Conservation (phyloP, 2,329 filamentous ascomycete species). For the Acrocalymma vagum region DNA sequence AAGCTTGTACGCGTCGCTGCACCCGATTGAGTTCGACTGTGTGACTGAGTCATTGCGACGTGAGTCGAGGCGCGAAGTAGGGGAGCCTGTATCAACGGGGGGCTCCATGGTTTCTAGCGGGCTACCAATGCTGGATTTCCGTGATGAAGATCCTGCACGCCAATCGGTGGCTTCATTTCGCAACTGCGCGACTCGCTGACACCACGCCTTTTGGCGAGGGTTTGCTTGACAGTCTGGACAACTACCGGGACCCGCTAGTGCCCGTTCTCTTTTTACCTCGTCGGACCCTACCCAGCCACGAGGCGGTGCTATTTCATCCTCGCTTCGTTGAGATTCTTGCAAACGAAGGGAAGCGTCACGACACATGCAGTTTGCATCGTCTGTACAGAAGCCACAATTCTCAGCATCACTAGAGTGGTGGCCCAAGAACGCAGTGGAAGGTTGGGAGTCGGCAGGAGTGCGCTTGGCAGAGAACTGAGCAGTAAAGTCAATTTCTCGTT, state of each 20-base stretch:
- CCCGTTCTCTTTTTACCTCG: conserved; percentile 1
- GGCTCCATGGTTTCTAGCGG: conserved; percentile 37
- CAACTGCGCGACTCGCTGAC: conserved; percentile 41
- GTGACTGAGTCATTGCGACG: too few species aligned
- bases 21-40: conserved; percentile 41
- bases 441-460: conserved; percentile 15
- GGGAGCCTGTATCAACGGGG: conserved; percentile 24
- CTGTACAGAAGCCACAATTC: conserved; percentile 45
- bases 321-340: conserved; percentile 10
- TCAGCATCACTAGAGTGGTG: conserved; percentile 25
- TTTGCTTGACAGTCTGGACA: conserved; percentile 46
- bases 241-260: conserved; percentile 37
- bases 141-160: conserved; percentile 23
- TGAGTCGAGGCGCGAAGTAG: conserved; percentile 31
- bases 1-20: conserved; percentile 44
- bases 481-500: conserved; percentile 47
- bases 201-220: conserved; percentile 45
- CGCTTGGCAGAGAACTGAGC: conserved; percentile 25
- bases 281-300: too few species aligned
- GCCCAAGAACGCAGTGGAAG: conserved; percentile 30
- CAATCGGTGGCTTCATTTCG: conserved; percentile 21
- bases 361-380: conserved; percentile 41
- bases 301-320: conserved; percentile 22
- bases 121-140: conserved; percentile 28
- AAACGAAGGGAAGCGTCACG: conserved; percentile 27